Base-by-base conservation (phyloP, 306 rosid species). In the Prunus mume region DNA sequence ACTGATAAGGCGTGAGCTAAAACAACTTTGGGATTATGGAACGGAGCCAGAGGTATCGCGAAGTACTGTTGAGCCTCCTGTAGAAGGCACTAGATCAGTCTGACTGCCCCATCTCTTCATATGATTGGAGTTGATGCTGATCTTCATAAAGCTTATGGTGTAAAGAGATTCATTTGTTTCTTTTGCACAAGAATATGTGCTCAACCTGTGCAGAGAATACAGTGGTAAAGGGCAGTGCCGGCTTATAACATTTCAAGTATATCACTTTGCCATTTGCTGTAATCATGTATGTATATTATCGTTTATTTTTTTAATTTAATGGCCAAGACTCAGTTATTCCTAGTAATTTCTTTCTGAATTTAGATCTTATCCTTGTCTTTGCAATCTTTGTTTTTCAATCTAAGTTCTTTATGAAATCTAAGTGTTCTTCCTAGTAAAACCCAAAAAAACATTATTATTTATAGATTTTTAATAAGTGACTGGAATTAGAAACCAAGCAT, bases 1-100 rank as follows among this genome's bases (percentile, higher is more conserved):
- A 78, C 45, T 56, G 50, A 76, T 86, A 75, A 88, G 97, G 83
- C 91, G 96, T 17, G 98, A 93, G 54, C 66, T 93, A 73, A 83
- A 72, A 74, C 71, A 5, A 74, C 96, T 93, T 55, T 93, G 98
- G 98, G 64, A 11, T 83, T 88, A 88, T 68, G 83, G 83, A 15
- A 43, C 78, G 9, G 86, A 82, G 76, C 45, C 77, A 14, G 86
- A 82, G 74, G 58, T 55, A 1, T 13, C 85, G 47, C 66, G 82
- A n/a, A 18, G 81, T 14, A 71, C 17, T 10, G 32, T 32, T 22
- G 85, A 66, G 2, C 57, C 78, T 67, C 25, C 93, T 49, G 45
- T 45, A 57, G 70, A 62, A 61, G 25, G 46, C 72, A 5, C 46
- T 71, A 71, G 72, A 51, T 71, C 49, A 20, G 62, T 71, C 72